Percentiles rank a stretch among this genome's conserved stretches.
These are phyloP conservation scores for Russula sp. DNA, from an alignment of 768 basidiomycete species.

Conservation along the genomic window DNA sequence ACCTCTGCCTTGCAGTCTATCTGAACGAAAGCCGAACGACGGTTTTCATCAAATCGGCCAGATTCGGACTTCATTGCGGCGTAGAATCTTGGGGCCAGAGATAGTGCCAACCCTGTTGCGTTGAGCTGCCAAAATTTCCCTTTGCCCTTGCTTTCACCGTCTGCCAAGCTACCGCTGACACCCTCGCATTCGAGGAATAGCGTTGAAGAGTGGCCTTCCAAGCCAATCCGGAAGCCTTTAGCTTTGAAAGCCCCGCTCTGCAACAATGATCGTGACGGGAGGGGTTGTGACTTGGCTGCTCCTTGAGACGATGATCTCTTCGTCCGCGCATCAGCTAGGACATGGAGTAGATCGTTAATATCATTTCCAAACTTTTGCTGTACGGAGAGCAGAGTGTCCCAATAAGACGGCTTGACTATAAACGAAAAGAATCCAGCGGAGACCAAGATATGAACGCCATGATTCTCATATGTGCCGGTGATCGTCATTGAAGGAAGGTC, in stretches of 20 bases:
- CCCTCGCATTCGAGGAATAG: conserved; percentile 74
- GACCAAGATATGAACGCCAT: conserved; percentile 50
- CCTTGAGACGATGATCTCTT: conserved; percentile 29
- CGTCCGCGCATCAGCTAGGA: conserved; percentile 60
- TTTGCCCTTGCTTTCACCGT: conserved; percentile 40
- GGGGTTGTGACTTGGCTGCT: background rate
- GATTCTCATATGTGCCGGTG: conserved; percentile 54
- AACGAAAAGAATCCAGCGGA: conserved; percentile 68
- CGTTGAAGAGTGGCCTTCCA: conserved; percentile 71
- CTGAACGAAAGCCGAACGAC: conserved; percentile 78
- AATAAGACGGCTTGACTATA: conserved; percentile 75
- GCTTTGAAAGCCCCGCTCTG: conserved; percentile 58
- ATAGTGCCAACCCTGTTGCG: conserved; percentile 76
- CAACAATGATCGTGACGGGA: conserved; percentile 29
- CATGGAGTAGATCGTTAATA: conserved; percentile 71
- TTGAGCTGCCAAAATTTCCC: conserved; percentile 57
- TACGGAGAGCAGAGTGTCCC: conserved; percentile 79
- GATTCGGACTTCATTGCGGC: conserved; percentile 38
- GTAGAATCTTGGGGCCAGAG: conserved; percentile 62
- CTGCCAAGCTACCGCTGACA: conserved; percentile 60
- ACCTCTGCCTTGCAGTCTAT: conserved; percentile 58
- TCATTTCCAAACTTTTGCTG: conserved; percentile 90
- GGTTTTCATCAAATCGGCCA: conserved; percentile 53
- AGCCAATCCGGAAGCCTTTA: conserved; percentile 74
- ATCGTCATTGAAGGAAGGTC: conserved; percentile 63